Evolutionary conservation across 495 filamentous ascomycete species (phyloP), one percentile per base, ranked within the genome.

Genomic region (Aspergillus bridgeri): DNA sequence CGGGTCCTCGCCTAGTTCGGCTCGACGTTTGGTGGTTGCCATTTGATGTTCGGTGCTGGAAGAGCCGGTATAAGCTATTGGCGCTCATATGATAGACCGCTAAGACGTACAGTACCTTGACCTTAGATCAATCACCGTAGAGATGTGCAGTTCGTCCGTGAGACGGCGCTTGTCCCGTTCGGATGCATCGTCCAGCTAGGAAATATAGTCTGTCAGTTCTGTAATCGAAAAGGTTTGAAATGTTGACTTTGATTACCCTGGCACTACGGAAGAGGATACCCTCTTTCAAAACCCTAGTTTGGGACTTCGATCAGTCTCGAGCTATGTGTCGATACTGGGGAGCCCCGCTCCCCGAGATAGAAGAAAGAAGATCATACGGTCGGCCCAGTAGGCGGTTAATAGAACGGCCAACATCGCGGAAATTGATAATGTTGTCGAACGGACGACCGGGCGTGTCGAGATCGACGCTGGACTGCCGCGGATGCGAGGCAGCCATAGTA

Each of bases 341-440:
- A n/a, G n/a, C n/a, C n/a, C n/a, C n/a, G n/a, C n/a, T n/a, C n/a
- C n/a, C n/a, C n/a, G n/a, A n/a, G n/a, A n/a, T n/a, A n/a, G n/a
- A n/a, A 21, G n/a, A 48, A 19, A 22, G 11, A 51, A 38, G 27
- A 21, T 60, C 77, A 64, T 73, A 87, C 86, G 77, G 76, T 46
- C 72, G 68, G 3, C 79, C 79, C 19, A 79, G 62, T 44, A 79
- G 78, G 21, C 76, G 68, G 57, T 94, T 94, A 56, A 92, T 76
- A 13, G 84, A 85, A 54, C 78, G 74, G n/a, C 86, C 91, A 54
- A 94, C 87, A 79, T 95, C 91, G 38, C 91, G 85, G 71, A 95
- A 92, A 67, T 95, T 94, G 68, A 89, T 76, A 58, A 93, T 83
- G 43, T 79, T 84, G 51, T 88, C 78, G 59, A 92, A 86, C 1